phyloP scores from a whole-genome alignment of 2,329 filamentous ascomycete species.

The Didymella glomerata region DNA sequence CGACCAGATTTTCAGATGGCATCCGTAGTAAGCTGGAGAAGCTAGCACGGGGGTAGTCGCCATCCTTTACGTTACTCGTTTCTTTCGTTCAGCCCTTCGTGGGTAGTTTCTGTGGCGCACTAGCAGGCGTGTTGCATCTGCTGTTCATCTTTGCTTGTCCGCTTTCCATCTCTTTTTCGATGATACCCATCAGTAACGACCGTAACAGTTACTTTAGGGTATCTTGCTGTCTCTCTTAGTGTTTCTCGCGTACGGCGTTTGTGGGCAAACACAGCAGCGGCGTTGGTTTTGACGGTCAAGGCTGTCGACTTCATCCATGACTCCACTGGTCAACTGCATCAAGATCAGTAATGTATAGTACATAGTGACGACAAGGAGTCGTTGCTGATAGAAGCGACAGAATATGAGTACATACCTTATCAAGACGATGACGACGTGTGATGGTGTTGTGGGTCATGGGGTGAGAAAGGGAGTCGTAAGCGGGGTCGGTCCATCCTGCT shows the following conservation, averaged over 20 bases:
- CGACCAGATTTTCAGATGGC: conserved; percentile 63
- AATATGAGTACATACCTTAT: conserved; percentile 22
- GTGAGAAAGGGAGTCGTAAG: conserved; percentile 18
- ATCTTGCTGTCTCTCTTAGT: conserved; percentile 12
- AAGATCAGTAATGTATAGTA: conserved; percentile 45
- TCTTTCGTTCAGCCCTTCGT: conserved; percentile 4
- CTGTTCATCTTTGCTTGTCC: conserved; percentile 1
- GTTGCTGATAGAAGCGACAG: conserved; percentile 1
- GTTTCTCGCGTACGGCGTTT: conserved; percentile 22
- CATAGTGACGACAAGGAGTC: conserved; percentile 20
- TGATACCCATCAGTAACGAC: conserved; percentile 27
- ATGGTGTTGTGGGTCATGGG: conserved; percentile 23
- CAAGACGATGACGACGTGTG: conserved; percentile 22
- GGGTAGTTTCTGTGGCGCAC: conserved; percentile 9
- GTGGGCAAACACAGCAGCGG: conserved; percentile 10
- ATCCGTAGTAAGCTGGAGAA: conserved; percentile 63
- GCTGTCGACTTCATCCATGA: conserved; percentile 9
- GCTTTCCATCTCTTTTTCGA: conserved; percentile 28
- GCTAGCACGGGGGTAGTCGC: conserved; percentile 46
- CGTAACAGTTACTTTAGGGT: conserved; percentile 28
- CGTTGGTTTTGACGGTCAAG: conserved; percentile 16
- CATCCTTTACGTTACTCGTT: conserved; percentile 1
- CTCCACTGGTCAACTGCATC: conserved; percentile 20
- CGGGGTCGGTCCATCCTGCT: conserved; percentile 25
- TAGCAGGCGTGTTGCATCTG: conserved; percentile 20